A percentile compares a stretch with the other conserved stretches of the same genome.
Conservation (phyloP, 352 stramenopile genomes). For the Pythium aristosporum region DNA sequence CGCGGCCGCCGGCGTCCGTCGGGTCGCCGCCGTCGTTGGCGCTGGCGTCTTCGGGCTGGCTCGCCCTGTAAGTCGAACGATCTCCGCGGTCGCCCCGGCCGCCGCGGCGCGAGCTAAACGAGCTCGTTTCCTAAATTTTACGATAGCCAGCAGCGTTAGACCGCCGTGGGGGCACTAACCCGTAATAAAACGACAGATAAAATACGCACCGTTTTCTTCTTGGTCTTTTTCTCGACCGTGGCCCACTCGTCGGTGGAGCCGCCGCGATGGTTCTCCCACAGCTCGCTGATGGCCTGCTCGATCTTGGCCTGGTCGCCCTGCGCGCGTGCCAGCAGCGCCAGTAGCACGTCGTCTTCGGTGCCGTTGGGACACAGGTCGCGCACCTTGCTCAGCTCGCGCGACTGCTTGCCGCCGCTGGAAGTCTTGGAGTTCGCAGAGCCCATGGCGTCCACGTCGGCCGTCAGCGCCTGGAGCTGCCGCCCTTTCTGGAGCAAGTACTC, state of each 20-base stretch:
- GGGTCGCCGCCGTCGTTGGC: slow-evolving; percentile 1
- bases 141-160: background rate
- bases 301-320: slow-evolving; percentile 74
- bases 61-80: slow-evolving; percentile 5
- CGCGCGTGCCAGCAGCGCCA: slow-evolving; percentile 62
- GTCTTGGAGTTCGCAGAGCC: slow-evolving; percentile 20
- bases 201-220: slow-evolving; percentile 48
- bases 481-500: slow-evolving; percentile 84
- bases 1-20: background rate
- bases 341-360: slow-evolving; percentile 74
- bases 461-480: slow-evolving; percentile 78
- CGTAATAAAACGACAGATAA: background rate
- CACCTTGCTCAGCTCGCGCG: slow-evolving; percentile 74
- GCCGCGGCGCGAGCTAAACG: slow-evolving; percentile 2
- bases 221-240: slow-evolving; percentile 75
- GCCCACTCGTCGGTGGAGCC: slow-evolving; percentile 68
- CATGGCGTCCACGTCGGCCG: slow-evolving; percentile 39
- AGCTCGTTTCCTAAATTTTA: slow-evolving; percentile 10
- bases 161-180: background rate
- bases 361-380: slow-evolving; percentile 80
- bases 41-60: slow-evolving; percentile 8
- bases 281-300: slow-evolving; percentile 73
- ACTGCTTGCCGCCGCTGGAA: slow-evolving; percentile 35
- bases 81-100: slow-evolving; percentile 11
- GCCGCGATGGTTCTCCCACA: slow-evolving; percentile 82